A percentile compares a stretch with the other conserved stretches of the same genome.
These are phyloP conservation scores for Litchi chinensis DNA, from an alignment of 345 rosid genomes.

Conservation along the genomic window DNA sequence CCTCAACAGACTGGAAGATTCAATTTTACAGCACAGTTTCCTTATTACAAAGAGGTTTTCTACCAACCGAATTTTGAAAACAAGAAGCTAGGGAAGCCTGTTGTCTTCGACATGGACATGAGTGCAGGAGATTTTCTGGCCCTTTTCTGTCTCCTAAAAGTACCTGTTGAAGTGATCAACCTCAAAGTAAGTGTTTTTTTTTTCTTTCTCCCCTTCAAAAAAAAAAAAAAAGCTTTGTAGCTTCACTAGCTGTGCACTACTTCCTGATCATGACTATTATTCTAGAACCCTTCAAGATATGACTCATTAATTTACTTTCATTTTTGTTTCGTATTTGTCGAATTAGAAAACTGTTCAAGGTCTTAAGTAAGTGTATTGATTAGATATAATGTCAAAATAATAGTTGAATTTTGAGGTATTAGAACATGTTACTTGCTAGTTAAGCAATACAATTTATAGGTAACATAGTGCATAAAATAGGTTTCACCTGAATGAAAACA, in stretches of 20 bases:
- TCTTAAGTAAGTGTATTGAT: neutral
- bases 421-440: neutral
- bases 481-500: conserved; percentile 21
- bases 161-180: conserved; percentile 64
- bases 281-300: neutral
- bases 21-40: conserved; percentile 75
- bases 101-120: conserved; percentile 95
- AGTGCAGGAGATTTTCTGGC: conserved; percentile 90
- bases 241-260: neutral
- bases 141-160: conserved; percentile 82
- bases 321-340: neutral
- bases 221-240: neutral
- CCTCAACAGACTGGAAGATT: conserved; percentile 65
- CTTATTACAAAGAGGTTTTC: conserved; percentile 61
- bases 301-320: neutral
- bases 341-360: neutral
- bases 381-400: neutral
- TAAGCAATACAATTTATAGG: neutral
- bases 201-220: neutral
- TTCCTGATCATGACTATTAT: neutral
- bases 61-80: conserved; percentile 58
- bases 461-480: conserved; percentile 12
- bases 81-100: conserved; percentile 64
- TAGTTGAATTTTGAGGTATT: neutral
- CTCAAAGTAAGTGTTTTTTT: conserved; percentile 53